Evolutionary conservation across 2,329 filamentous ascomycete species (phyloP).

Genomic region (Penicillium sclerotigenum): DNA sequence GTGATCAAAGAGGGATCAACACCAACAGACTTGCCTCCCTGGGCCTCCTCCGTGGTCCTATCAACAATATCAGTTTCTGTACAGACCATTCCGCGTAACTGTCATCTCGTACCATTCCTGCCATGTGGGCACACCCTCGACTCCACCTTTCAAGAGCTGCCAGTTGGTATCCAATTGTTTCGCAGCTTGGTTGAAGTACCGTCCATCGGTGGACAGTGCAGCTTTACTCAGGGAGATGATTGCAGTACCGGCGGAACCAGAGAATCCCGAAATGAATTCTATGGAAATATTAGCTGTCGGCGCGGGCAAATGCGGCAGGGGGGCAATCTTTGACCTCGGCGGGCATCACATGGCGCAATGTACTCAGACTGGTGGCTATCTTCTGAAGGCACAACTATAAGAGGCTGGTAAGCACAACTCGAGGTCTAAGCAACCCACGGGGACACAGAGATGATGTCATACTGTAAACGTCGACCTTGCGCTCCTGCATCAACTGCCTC

Average conservation of each 20-base stretch:
- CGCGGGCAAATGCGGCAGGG: slow-evolving; percentile 7
- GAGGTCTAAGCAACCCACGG: slow-evolving; percentile 2
- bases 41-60: slow-evolving; percentile 73
- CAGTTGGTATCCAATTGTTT: slow-evolving; percentile 91
- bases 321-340: slow-evolving; percentile 57
- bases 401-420: slow-evolving; percentile 33
- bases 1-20: slow-evolving; percentile 89
- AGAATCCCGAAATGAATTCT: slow-evolving; percentile 90
- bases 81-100: not conserved
- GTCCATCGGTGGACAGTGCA: slow-evolving; percentile 86
- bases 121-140: slow-evolving; percentile 94
- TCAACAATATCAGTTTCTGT: slow-evolving; percentile 13
- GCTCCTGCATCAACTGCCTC: slow-evolving; percentile 80
- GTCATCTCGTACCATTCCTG: slow-evolving; percentile 72
- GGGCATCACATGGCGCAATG: slow-evolving; percentile 90
- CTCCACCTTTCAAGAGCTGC: slow-evolving; percentile 84
- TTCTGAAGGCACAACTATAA: slow-evolving; percentile 86
- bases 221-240: slow-evolving; percentile 84
- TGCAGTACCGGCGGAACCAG: slow-evolving; percentile 89
- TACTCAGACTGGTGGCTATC: slow-evolving; percentile 98
- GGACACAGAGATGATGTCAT: slow-evolving; percentile 32
- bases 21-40: slow-evolving; percentile 80
- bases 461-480: slow-evolving; percentile 91
- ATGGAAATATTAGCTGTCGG: slow-evolving; percentile 14
- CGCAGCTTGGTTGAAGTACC: slow-evolving; percentile 95